Base-by-base conservation (phyloP, 2,329 filamentous ascomycete genomes). In the Phaeosphaeriaceae sp. region DNA sequence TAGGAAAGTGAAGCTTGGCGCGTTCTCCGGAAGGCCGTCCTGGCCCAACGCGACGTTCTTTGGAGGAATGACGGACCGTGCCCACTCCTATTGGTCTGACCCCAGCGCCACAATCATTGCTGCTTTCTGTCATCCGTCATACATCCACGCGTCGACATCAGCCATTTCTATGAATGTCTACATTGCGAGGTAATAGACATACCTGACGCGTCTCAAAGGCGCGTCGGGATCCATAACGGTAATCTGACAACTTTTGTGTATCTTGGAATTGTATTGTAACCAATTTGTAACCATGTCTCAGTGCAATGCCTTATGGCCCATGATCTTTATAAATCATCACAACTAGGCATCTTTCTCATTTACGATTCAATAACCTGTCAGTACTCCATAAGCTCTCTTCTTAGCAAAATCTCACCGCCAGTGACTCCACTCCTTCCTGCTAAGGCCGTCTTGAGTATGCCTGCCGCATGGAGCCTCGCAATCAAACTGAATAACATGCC, bases 401-500 rank as follows among this genome's bases (percentile, higher is more conserved):
- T 63, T 34, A 74, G 68, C 55, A 78, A 39, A 1, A 76, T 66
- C n/a, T 77, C 69, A 2, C 75, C 76, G 6, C 74, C 76, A 9
- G 60, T 67, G n/a, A 73, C 61, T 21, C 62, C 68, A 53, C 71
- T 76, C 42, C 62, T 61, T 1, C 82, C 82, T 2, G 76, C 67
- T 61, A 73, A 65, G 2, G 77, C 80, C 3, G 75, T 57, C 38
- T 71, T 73, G 34, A 85, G 16, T 3, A 84, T 73, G 0, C 82
- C 82, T 13, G 73, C 77, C 20, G 68, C 68, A 1, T 79, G 74
- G 47, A 87, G 52, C 34, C 82, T 80, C 41, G 77, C 71, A 2
- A 83, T 80, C 41, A 87, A 64, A 35, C 75, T 77, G 34, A 81
- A 81, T 20, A 87, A 59, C 72, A 86, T 75, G 0, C 81, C 81